A percentile compares a stretch with the other conserved stretches of the same genome.
Evolutionary conservation across 2,329 filamentous ascomycete genomes (phyloP).

Genomic region (Keithomyces neogunnii): DNA sequence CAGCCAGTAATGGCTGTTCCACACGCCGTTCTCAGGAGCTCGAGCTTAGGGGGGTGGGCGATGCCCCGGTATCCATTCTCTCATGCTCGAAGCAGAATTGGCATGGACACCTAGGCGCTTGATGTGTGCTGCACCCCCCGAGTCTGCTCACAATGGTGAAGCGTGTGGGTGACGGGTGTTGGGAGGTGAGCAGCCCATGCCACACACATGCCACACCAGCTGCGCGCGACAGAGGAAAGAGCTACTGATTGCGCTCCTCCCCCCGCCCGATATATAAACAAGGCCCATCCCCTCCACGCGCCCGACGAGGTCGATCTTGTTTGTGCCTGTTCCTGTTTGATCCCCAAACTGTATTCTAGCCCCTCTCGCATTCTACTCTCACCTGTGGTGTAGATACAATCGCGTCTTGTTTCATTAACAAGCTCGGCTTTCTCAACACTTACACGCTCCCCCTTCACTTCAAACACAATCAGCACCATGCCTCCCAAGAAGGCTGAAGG

Average conservation of each 20-base stretch:
- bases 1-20: not conserved
- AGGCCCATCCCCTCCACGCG: conserved; percentile 42
- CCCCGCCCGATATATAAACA: conserved; percentile 56
- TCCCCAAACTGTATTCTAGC: conserved; percentile 16
- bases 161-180: no score
- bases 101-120: no score
- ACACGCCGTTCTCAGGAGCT: conserved; percentile 1
- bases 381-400: conserved; percentile 17
- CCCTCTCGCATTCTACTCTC: conserved; percentile 10
- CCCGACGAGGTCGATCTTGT: conserved; percentile 33
- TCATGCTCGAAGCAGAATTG: not conserved
- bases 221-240: conserved; percentile 6
- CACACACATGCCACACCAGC: not conserved
- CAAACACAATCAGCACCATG: conserved; percentile 34
- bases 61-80: not conserved
- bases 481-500: conserved; percentile 49
- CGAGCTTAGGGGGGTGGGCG: conserved; percentile 2
- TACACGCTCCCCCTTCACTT: conserved; percentile 7
- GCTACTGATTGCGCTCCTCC: conserved; percentile 47
- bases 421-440: not conserved
- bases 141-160: no score
- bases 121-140: no score
- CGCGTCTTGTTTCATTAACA: conserved; percentile 11
- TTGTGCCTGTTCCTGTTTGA: conserved; percentile 22
- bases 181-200: not conserved